A percentile compares a stretch with the other conserved stretches of the same genome.
Evolutionary conservation across 2,329 filamentous ascomycete genomes (phyloP).

Genomic region (Trichoderma semiorbis): DNA sequence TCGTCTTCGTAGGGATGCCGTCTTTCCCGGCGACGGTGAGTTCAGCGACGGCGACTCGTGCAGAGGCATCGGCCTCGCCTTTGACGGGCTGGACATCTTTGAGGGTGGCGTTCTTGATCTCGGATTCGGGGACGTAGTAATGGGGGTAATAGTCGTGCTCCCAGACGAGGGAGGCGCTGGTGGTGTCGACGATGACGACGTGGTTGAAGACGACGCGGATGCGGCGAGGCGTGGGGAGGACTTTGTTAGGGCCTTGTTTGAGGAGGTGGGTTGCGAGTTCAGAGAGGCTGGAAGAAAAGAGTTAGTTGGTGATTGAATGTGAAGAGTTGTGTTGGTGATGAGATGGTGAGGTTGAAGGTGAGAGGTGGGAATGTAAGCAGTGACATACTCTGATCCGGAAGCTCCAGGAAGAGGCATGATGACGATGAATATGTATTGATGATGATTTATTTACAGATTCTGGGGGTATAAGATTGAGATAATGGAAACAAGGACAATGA

Average conservation of each 20-base stretch:
- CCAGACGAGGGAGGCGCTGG: constrained; percentile 38
- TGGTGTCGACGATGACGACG: constrained; percentile 37
- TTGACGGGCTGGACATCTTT: constrained; percentile 28
- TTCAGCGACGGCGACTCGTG: constrained; percentile 30
- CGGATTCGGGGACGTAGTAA: constrained; percentile 38
- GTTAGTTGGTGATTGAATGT: neutral
- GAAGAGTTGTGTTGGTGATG: neutral
- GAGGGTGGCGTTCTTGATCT: constrained; percentile 29
- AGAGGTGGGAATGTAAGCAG: neutral
- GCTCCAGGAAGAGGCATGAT: neutral
- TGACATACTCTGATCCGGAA: constrained; percentile 1
- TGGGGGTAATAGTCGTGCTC: constrained; percentile 49
- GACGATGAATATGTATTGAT: neutral
- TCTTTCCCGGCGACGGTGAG: constrained; percentile 29
- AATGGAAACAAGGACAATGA: neutral
- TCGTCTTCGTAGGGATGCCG: constrained; percentile 25
- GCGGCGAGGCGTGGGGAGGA: constrained; percentile 28
- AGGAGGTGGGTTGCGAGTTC: constrained; percentile 29
- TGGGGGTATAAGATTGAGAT: neutral
- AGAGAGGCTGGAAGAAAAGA: constrained; percentile 23
- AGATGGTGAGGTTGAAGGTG: neutral
- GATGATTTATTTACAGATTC: neutral
- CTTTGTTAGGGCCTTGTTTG: constrained; percentile 28
- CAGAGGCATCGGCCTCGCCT: constrained; percentile 27
- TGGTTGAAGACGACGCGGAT: constrained; percentile 35